Percentiles rank a stretch among this genome's conserved stretches.
Conservation (phyloP, 176 grass and related monocot species). For the Aegilops sharonensis region DNA sequence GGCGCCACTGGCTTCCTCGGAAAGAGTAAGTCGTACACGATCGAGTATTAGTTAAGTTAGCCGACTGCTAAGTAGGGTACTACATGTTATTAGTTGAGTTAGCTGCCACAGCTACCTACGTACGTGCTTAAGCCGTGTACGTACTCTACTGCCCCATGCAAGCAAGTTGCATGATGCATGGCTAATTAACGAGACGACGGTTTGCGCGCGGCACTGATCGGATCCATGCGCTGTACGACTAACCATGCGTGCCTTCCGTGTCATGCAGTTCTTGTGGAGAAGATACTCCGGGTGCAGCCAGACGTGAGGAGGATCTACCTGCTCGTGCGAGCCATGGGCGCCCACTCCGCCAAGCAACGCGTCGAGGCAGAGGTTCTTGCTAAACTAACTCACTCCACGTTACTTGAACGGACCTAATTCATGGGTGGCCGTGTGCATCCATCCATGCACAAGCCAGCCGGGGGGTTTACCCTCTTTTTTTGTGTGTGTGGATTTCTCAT, state of each 20-base stretch:
- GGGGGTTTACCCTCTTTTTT: no score
- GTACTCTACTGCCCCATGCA: neutral
- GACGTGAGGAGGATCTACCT: conserved; percentile 70
- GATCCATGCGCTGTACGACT: neutral
- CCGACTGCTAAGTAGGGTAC: neutral
- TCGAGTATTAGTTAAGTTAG: neutral
- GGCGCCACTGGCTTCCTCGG: conserved; percentile 87
- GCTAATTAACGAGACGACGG: neutral
- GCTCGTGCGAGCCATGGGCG: conserved; percentile 52
- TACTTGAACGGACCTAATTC: no score
- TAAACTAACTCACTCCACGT: neutral
- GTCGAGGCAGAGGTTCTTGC: conserved; percentile 52
- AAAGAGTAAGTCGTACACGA: conserved; percentile 49
- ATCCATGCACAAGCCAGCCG: no score
- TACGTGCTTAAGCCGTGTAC: no score
- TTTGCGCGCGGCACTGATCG: neutral
- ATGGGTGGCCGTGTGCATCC: no score
- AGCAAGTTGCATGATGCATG: neutral
- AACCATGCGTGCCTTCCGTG: neutral
- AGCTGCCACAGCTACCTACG: neutral
- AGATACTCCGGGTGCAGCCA: conserved; percentile 75
- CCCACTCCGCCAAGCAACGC: conserved; percentile 49
- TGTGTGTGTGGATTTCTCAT: no score
- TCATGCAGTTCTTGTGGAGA: conserved; percentile 77
- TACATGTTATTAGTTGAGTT: neutral